Base-by-base conservation (phyloP, 176 grass and related monocot species). In the Bonia amplexicaulis region DNA sequence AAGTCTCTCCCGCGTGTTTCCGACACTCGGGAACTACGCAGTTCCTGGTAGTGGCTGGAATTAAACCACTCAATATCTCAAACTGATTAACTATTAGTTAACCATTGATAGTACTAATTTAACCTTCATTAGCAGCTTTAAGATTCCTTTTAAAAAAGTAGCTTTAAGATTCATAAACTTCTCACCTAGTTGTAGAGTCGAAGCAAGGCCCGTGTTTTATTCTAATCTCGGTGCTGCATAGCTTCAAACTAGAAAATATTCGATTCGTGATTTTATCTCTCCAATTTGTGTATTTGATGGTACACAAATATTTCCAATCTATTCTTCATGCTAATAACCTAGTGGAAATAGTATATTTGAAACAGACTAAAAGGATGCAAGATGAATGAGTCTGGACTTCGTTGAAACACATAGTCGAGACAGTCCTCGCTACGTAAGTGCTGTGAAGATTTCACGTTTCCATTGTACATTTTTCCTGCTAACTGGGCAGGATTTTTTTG, bases 121-220 rank as follows among this genome's bases (percentile, higher is more conserved):
- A 35, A 35, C 35, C 35, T 35, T 35, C 35, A 35, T 35, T 4
- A 35, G 2, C 4, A 5, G 35, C 7, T 99, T 99, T 77, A 91
- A 96, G 90, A 89, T 99, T 74, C 2, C 31, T 31, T 31, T 31
- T 31, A 31, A 31, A 31, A 31, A 31, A 35, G 35, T 35, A 35
- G 35, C 7, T 99, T 99, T 77, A 91, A 96, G 90, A 89, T 99
- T 74, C 2, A 78, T 0, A 93, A 99, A 84, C 35, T 35, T 35
- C 84, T 99, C 58, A 46, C 92, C 78, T 92, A 72, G 23, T 54
- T 94, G 54, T 94, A n/a, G 0, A 39, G 35, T 35, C 35, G 35
- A 35, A 35, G 35, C 35, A 5, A 35, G 35, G 35, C 35, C 4
- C 35, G 58, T 67, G 3, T 9, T 74, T 74, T 19, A 4, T 11